Evolutionary conservation across 352 stramenopile genomes (phyloP), one percentile per base, ranked within the genome.

Genomic region (Globisporangium camurandrum): DNA sequence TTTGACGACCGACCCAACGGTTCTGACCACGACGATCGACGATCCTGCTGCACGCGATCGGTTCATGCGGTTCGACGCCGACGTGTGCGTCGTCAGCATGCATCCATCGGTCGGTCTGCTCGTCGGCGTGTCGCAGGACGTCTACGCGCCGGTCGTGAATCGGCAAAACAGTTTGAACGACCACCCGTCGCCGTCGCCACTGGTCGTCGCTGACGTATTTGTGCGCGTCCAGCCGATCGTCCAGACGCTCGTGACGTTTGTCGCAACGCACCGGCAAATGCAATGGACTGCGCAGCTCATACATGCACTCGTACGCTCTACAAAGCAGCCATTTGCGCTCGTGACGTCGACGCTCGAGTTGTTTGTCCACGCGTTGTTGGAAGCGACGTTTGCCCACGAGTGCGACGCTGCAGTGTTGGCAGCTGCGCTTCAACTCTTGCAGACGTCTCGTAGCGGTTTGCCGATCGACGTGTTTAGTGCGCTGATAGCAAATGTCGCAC

Each of bases 391-490:
- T n/a, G n/a, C n/a, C n/a, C n/a, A n/a, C n/a, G n/a, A n/a, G n/a
- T n/a, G n/a, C n/a, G n/a, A n/a, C n/a, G 19, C 31, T 26, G 20
- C 7, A n/a, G 43, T 0, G 6, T 17, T 16, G 20, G 28, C 7
- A 38, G 34, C 24, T 23, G 42, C 20, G 12, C n/a, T n/a, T n/a
- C n/a, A n/a, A n/a, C n/a, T n/a, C n/a, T n/a, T n/a, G n/a, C n/a
- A n/a, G n/a, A n/a, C n/a, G n/a, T n/a, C n/a, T n/a, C n/a, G n/a
- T n/a, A n/a, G n/a, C n/a, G 34, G 4, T 26, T 19, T 23, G 44
- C 5, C 27, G 61, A 88, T 86, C 33, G 78, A 82, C 22, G 79
- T 88, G 56, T 93, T 90, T 50, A 91, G 82, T 27, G 82, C 91
- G 53, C 87, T 93, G 33, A 72, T 93, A 8, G 82, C 82, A 1